phyloP scores from a whole-genome alignment of 257 asterid species.

The Rhazya stricta region DNA sequence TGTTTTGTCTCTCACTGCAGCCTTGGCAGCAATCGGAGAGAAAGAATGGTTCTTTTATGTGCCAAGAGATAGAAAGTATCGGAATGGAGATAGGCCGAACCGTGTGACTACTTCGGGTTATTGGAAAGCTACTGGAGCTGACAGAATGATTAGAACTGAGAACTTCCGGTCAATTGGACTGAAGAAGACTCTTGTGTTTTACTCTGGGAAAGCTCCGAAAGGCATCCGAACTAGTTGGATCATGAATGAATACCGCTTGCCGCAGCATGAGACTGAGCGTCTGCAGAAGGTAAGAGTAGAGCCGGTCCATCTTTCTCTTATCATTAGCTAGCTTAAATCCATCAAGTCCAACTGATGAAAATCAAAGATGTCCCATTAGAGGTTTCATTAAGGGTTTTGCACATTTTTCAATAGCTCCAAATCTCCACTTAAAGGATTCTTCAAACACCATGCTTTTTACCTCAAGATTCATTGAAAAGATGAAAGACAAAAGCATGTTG shows the following conservation, averaged over 20 bases:
- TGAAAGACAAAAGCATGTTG: neutral
- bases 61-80: constrained; percentile 83
- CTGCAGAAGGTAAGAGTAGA: constrained; percentile 61
- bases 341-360: neutral
- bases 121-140: constrained; percentile 99
- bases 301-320: too few relatives aligned
- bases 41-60: constrained; percentile 97
- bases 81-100: constrained; percentile 95
- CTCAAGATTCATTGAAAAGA: neutral
- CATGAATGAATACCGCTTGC: constrained; percentile 91
- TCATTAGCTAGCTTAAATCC: neutral
- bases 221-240: constrained; percentile 93
- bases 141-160: constrained; percentile 76
- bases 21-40: constrained; percentile 97
- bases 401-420: neutral
- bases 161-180: constrained; percentile 63
- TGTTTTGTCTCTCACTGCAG: constrained; percentile 20
- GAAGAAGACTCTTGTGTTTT: constrained; percentile 96
- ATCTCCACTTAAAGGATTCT: neutral
- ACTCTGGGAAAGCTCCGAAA: constrained; percentile 97
- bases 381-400: neutral
- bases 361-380: neutral
- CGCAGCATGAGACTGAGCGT: constrained; percentile 81
- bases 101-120: constrained; percentile 96
- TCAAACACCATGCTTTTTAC: neutral